A percentile compares a stretch with the other conserved stretches of the same genome.
phyloP scores from a whole-genome alignment of 2,329 filamentous ascomycete genomes.

The Ceratocystis harringtonii region DNA sequence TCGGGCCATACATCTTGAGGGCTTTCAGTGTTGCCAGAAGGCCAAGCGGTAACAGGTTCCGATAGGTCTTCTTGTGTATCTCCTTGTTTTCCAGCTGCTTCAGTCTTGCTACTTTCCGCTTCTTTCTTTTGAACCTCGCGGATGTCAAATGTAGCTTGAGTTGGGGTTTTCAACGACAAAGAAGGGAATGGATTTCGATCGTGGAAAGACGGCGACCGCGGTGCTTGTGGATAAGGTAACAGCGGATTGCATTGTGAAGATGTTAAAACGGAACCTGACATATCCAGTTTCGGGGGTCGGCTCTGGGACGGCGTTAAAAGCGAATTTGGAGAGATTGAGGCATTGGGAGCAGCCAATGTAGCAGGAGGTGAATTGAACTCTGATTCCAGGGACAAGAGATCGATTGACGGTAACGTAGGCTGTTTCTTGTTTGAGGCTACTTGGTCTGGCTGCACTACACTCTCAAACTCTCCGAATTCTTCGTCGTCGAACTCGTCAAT shows the following conservation, averaged over 20 bases:
- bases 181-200: constrained; percentile 39
- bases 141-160: constrained; percentile 23
- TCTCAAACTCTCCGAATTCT: constrained; percentile 31
- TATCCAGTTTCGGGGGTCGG: constrained; percentile 1
- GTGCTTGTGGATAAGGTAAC: constrained; percentile 31
- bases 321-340: background rate
- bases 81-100: constrained; percentile 23
- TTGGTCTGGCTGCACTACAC: constrained; percentile 12
- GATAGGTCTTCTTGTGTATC: background rate
- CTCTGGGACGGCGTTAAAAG: constrained; percentile 18
- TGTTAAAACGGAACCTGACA: background rate
- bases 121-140: background rate
- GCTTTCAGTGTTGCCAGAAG: constrained; percentile 23
- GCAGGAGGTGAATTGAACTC: background rate
- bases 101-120: constrained; percentile 20
- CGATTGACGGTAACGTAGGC: constrained; percentile 24
- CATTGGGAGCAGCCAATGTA: background rate
- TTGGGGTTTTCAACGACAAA: constrained; percentile 32
- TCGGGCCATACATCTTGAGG: constrained; percentile 34
- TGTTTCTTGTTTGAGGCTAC: background rate
- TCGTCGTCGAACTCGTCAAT: constrained; percentile 35
- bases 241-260: constrained; percentile 13
- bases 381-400: constrained; percentile 28
- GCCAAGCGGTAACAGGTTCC: constrained; percentile 33
- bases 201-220: constrained; percentile 38